phyloP scores from a whole-genome alignment of 345 rosid species.

The Rhodamnia rubescens region DNA sequence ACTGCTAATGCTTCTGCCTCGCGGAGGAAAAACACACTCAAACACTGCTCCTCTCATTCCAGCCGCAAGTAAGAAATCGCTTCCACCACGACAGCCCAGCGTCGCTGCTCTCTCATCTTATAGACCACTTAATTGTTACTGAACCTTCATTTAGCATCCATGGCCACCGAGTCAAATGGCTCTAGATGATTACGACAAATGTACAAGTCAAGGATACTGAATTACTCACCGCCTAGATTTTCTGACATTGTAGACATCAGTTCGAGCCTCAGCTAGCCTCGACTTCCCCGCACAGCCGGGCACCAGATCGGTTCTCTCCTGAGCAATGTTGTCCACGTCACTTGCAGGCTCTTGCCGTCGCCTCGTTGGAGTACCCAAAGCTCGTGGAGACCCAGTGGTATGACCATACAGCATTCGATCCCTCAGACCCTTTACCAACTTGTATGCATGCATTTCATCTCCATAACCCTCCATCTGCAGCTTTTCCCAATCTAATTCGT shows the following conservation, averaged over 20 bases:
- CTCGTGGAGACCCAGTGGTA: slow-evolving; percentile 34
- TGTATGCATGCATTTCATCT: slow-evolving; percentile 62
- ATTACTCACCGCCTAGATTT: slow-evolving; percentile 1
- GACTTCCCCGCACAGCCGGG: slow-evolving; percentile 47
- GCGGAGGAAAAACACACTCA: not conserved
- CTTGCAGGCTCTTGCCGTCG: slow-evolving; percentile 8
- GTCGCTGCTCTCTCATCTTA: not conserved
- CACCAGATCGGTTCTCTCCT: slow-evolving; percentile 47
- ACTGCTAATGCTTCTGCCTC: not conserved
- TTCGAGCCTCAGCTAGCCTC: slow-evolving; percentile 26
- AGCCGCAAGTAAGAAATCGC: not conserved
- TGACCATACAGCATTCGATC: slow-evolving; percentile 48
- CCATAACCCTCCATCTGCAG: slow-evolving; percentile 25
- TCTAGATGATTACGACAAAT: not conserved
- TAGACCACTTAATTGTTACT: not conserved
- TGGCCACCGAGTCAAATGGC: not conserved
- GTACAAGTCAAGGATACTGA: not conserved
- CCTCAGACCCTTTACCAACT: slow-evolving; percentile 47
- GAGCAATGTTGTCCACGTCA: slow-evolving; percentile 17
- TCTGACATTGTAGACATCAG: not conserved
- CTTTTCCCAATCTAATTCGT: slow-evolving; percentile 53
- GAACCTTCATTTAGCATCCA: not conserved
- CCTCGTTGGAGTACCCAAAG: slow-evolving; percentile 39
- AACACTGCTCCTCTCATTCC: not conserved
- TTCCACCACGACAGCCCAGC: not conserved